Percentiles rank a stretch among this genome's conserved stretches.
Conservation (phyloP, 805 yeast species). For the Starmerella tilneyi region DNA sequence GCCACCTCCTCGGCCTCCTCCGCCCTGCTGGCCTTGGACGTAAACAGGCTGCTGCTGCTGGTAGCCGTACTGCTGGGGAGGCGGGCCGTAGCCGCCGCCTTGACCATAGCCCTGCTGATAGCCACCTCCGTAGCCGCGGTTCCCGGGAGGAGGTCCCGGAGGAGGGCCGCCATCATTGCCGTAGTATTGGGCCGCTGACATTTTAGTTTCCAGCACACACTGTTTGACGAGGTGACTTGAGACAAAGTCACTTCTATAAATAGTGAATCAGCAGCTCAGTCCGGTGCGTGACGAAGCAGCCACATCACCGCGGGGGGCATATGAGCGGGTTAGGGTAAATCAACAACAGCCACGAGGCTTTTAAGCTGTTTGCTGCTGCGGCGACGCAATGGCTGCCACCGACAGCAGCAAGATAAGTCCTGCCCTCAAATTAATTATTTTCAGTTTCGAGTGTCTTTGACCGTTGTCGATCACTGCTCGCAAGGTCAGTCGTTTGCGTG, state of each 20-base stretch:
- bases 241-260: neutral
- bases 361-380: too few relatives aligned
- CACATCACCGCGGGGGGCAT: neutral
- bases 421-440: too few relatives aligned
- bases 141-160: constrained; percentile 10
- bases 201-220: neutral
- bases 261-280: constrained; percentile 1
- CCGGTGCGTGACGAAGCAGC: constrained; percentile 2
- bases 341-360: constrained; percentile 4
- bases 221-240: too few relatives aligned
- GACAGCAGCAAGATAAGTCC: neutral
- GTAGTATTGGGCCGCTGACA: constrained; percentile 23
- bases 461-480: too few relatives aligned
- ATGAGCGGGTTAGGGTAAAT: neutral
- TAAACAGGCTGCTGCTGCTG: constrained; percentile 33
- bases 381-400: neutral
- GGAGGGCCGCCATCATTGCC: constrained; percentile 16
- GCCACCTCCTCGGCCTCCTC: constrained; percentile 23
- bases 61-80: constrained; percentile 24
- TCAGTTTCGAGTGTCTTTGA: too few relatives aligned
- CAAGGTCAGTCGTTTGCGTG: too few relatives aligned
- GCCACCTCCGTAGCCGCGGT: constrained; percentile 22
- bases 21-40: constrained; percentile 28
- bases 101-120: constrained; percentile 26
- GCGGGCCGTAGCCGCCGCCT: constrained; percentile 22